Conservation (phyloP, 257 asterid species). For the Petunia axillaris region DNA sequence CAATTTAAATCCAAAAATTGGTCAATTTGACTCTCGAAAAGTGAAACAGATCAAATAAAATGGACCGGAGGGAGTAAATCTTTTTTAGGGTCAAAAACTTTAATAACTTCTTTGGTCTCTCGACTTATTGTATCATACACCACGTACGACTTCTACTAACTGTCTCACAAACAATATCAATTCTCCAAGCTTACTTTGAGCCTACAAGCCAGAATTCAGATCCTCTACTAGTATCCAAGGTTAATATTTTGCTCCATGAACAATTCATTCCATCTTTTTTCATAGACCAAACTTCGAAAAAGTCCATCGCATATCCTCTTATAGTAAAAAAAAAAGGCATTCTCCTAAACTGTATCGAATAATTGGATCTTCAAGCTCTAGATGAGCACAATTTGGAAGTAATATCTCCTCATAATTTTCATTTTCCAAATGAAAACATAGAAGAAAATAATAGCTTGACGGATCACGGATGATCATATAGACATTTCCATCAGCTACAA, state of each 20-base stretch:
- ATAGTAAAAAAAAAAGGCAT: too few relatives aligned
- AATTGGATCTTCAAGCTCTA: not conserved
- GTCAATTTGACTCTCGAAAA: too few relatives aligned
- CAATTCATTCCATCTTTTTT: not conserved
- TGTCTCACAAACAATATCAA: not conserved
- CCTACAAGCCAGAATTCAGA: not conserved
- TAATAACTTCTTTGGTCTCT: not conserved
- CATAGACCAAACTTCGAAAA: not conserved
- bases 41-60: too few relatives aligned
- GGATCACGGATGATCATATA: too few relatives aligned
- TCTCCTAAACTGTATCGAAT: too few relatives aligned
- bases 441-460: too few relatives aligned
- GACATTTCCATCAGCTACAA: too few relatives aligned
- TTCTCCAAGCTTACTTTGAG: not conserved
- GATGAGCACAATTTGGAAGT: not conserved
- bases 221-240: not conserved
- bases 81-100: too few relatives aligned
- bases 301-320: too few relatives aligned
- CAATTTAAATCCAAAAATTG: too few relatives aligned
- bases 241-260: not conserved
- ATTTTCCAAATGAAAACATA: not conserved
- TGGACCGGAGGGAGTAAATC: too few relatives aligned
- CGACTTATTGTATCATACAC: not conserved
- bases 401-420: not conserved
- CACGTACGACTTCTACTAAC: not conserved